A percentile compares a stretch with the other conserved stretches of the same genome.
Conservation (phyloP, 257 asterid genomes). For the Forsythia suspensa region DNA sequence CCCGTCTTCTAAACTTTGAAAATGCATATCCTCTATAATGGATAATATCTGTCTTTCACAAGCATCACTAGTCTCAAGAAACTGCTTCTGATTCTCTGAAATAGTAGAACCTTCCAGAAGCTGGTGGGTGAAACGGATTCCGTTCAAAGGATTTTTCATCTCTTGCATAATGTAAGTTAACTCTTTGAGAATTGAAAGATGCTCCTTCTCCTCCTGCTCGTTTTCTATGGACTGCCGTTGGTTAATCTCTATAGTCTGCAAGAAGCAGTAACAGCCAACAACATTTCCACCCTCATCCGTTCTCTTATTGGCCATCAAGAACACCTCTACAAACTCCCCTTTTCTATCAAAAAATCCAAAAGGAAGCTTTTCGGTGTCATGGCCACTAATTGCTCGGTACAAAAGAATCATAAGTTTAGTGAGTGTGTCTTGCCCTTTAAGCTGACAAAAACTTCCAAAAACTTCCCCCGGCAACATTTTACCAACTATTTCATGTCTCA, state of each 20-base stretch:
- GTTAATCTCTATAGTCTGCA: slow-evolving; percentile 32
- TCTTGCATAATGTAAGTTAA: slow-evolving; percentile 53
- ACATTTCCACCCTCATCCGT: slow-evolving; percentile 42
- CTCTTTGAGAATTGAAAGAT: slow-evolving; percentile 38
- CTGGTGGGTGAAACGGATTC: slow-evolving; percentile 59
- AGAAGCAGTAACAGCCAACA: slow-evolving; percentile 61
- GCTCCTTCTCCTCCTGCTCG: slow-evolving; percentile 20
- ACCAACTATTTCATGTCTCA: slow-evolving; percentile 51
- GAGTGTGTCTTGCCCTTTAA: slow-evolving; percentile 46
- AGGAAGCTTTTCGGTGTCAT: slow-evolving; percentile 43
- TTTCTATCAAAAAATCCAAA: slow-evolving; percentile 56
- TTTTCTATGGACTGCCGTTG: slow-evolving; percentile 9
- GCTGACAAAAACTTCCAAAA: slow-evolving; percentile 61
- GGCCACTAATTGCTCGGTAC: slow-evolving; percentile 57
- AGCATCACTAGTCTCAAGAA: slow-evolving; percentile 59
- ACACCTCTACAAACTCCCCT: slow-evolving; percentile 54
- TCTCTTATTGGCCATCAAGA: slow-evolving; percentile 54
- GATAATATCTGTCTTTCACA: slow-evolving; percentile 68
- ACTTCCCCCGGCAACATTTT: slow-evolving; percentile 64
- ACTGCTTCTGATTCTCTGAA: slow-evolving; percentile 54
- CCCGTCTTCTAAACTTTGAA: slow-evolving; percentile 43
- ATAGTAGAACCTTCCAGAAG: slow-evolving; percentile 43
- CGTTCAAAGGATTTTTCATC: slow-evolving; percentile 62
- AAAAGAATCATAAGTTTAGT: slow-evolving; percentile 63
- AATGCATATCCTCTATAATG: slow-evolving; percentile 39